phyloP scores from a whole-genome alignment of 2,329 filamentous ascomycete species.

The Myriosclerotinia scirpicola region DNA sequence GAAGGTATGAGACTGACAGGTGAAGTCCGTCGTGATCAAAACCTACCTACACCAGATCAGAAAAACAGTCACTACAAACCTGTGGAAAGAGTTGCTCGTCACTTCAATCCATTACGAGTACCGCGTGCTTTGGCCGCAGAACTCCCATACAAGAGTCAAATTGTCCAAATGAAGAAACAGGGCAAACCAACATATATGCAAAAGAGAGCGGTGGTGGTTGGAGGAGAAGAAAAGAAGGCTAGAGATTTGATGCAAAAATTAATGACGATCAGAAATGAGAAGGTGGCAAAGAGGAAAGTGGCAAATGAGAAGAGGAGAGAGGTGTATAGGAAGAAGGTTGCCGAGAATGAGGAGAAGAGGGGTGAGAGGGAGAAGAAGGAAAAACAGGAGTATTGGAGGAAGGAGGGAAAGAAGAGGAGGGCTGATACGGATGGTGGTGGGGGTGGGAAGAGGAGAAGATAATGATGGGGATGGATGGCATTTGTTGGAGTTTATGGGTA shows the following conservation, averaged over 20 bases:
- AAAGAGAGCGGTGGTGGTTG: conserved; percentile 86
- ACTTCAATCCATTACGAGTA: conserved; percentile 75
- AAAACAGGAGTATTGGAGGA: conserved; percentile 87
- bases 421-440: conserved; percentile 53
- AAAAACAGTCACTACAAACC: conserved; percentile 83
- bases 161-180: conserved; percentile 77
- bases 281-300: conserved; percentile 74
- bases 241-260: conserved; percentile 90
- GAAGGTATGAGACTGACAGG: conserved; percentile 91
- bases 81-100: conserved; percentile 64
- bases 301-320: conserved; percentile 88
- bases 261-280: conserved; percentile 85
- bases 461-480: not conserved
- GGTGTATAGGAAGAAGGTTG: conserved; percentile 79
- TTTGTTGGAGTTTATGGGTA: conserved; percentile 16
- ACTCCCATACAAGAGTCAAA: conserved; percentile 90
- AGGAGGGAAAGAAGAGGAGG: conserved; percentile 80
- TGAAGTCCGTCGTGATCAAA: conserved; percentile 77
- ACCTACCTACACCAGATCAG: conserved; percentile 72
- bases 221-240: conserved; percentile 85
- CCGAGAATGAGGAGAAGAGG: conserved; percentile 81
- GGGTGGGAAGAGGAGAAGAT: conserved; percentile 38
- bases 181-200: conserved; percentile 84
- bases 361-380: conserved; percentile 84
- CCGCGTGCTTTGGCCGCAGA: conserved; percentile 77